These are phyloP conservation scores for Stagonosporopsis chrysanthemi DNA, from an alignment of 2,329 filamentous ascomycete genomes.

Conservation along the genomic window DNA sequence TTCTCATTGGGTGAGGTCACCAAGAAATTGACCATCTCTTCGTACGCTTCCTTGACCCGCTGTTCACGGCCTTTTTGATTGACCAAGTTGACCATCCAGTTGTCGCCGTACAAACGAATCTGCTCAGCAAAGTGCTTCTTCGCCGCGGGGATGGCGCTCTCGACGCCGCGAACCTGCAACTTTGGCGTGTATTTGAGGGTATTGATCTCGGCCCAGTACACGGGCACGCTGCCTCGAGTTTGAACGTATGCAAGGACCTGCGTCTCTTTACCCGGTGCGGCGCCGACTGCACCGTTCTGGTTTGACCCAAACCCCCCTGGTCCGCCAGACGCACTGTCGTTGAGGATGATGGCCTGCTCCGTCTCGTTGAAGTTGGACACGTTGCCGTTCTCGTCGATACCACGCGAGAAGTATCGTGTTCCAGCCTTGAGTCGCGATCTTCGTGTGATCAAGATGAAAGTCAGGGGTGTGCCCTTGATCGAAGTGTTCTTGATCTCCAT, in stretches of 20 bases:
- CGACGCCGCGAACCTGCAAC: slow-evolving; percentile 84
- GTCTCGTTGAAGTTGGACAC: slow-evolving; percentile 99
- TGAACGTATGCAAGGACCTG: slow-evolving; percentile 96
- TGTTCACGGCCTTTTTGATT: slow-evolving; percentile 94
- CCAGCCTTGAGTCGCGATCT: slow-evolving; percentile 88
- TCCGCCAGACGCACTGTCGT: slow-evolving; percentile 75
- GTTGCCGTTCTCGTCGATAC: slow-evolving; percentile 90
- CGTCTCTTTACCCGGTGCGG: slow-evolving; percentile 71
- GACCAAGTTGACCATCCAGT: slow-evolving; percentile 95
- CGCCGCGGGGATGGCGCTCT: slow-evolving; percentile 79
- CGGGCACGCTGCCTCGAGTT: slow-evolving; percentile 93
- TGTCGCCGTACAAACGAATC: slow-evolving; percentile 91
- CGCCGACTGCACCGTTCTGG: slow-evolving; percentile 70
- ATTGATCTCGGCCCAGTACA: slow-evolving; percentile 97
- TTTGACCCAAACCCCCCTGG: slow-evolving; percentile 81
- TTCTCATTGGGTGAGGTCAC: slow-evolving; percentile 73
- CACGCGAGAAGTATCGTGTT: slow-evolving; percentile 93
- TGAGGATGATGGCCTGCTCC: slow-evolving; percentile 88
- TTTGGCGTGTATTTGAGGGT: slow-evolving; percentile 90
- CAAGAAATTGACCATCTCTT: slow-evolving; percentile 82
- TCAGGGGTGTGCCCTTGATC: slow-evolving; percentile 84
- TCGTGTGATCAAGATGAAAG: slow-evolving; percentile 85
- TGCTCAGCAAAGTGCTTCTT: slow-evolving; percentile 92
- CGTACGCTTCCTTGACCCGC: slow-evolving; percentile 90
- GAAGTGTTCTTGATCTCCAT: slow-evolving; percentile 86